These are phyloP conservation scores for Leucoagaricus sp. DNA, from an alignment of 1,284 basidiomycete genomes.

Conservation along the genomic window DNA sequence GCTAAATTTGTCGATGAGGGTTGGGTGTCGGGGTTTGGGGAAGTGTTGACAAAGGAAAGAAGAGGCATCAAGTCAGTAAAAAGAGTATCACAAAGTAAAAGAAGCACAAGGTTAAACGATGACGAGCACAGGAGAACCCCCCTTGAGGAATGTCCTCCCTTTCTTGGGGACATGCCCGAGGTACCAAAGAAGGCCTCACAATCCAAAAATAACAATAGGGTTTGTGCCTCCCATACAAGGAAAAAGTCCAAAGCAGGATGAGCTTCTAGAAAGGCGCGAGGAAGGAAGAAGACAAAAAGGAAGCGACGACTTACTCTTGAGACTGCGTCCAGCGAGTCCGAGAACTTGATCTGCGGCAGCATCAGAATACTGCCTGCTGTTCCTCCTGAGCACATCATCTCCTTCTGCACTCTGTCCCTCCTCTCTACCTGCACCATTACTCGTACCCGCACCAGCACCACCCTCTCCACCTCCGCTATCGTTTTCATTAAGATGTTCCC, in stretches of 20 bases:
- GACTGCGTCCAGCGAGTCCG: slow-evolving; percentile 66
- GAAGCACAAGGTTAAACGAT: too few relatives aligned
- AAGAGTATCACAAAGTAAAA: slow-evolving; percentile 1
- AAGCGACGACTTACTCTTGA: slow-evolving; percentile 50
- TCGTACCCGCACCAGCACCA: slow-evolving; percentile 1
- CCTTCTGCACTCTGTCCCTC: slow-evolving; percentile 21
- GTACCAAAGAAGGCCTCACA: too few relatives aligned
- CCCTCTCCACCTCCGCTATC: too few relatives aligned
- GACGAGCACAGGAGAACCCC: too few relatives aligned
- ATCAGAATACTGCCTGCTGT: slow-evolving; percentile 79
- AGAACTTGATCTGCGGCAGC: slow-evolving; percentile 77
- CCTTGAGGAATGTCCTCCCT: too few relatives aligned
- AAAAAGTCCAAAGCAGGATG: too few relatives aligned
- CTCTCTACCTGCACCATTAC: not conserved
- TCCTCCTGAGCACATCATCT: slow-evolving; percentile 55
- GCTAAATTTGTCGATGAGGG: slow-evolving; percentile 32
- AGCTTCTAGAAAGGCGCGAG: not conserved
- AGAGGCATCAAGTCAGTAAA: not conserved
- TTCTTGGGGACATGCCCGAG: too few relatives aligned
- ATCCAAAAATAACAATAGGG: too few relatives aligned
- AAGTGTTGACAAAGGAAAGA: slow-evolving; percentile 2
- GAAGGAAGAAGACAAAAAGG: not conserved
- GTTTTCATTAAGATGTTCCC: slow-evolving; percentile 27
- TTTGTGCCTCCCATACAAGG: too few relatives aligned
- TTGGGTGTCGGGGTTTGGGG: too few relatives aligned